Evolutionary conservation across 108 stramenopile species (phyloP).

Genomic region (Nannochloropsis salina): DNA sequence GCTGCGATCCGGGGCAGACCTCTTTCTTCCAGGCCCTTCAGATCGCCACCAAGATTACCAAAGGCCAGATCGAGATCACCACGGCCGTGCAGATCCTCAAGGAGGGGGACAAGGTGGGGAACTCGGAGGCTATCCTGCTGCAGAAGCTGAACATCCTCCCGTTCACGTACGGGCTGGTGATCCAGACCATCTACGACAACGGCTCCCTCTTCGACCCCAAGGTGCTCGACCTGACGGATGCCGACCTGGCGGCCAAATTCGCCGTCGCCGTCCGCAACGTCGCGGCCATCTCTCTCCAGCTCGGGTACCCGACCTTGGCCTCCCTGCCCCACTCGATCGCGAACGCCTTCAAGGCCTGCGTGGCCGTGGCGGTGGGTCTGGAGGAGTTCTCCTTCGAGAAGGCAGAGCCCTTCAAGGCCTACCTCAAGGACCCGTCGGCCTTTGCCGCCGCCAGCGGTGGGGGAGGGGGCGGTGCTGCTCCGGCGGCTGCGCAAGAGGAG

Average conservation of each 20-base stretch:
- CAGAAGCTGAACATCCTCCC: conserved; percentile 93
- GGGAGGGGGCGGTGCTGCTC: conserved; percentile 41
- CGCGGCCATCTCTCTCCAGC: conserved; percentile 75
- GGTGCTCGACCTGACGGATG: conserved; percentile 89
- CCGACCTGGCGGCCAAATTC: conserved; percentile 83
- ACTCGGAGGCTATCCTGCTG: conserved; percentile 68
- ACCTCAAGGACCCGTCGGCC: conserved; percentile 41
- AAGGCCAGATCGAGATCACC: conserved; percentile 92
- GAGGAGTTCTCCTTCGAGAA: conserved; percentile 81
- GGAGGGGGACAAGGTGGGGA: conserved; percentile 78
- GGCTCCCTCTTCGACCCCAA: conserved; percentile 94
- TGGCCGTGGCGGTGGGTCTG: conserved; percentile 78
- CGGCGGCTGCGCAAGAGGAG: conserved; percentile 23
- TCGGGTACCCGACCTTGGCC: conserved; percentile 86
- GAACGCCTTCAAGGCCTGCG: conserved; percentile 90
- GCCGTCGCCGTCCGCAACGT: conserved; percentile 67
- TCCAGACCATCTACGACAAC: conserved; percentile 84
- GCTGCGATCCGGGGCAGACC: conserved; percentile 99
- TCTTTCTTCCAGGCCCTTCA: conserved; percentile 98
- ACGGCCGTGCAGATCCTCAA: conserved; percentile 82
- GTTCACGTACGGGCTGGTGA: conserved; percentile 91
- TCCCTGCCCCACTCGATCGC: conserved; percentile 92
- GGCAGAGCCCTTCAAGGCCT: conserved; percentile 68
- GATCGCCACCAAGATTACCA: conserved; percentile 92
- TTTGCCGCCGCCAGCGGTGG: conserved; percentile 44